Conservation (phyloP, 2,329 filamentous ascomycete genomes). For the Penicillium expansum region DNA sequence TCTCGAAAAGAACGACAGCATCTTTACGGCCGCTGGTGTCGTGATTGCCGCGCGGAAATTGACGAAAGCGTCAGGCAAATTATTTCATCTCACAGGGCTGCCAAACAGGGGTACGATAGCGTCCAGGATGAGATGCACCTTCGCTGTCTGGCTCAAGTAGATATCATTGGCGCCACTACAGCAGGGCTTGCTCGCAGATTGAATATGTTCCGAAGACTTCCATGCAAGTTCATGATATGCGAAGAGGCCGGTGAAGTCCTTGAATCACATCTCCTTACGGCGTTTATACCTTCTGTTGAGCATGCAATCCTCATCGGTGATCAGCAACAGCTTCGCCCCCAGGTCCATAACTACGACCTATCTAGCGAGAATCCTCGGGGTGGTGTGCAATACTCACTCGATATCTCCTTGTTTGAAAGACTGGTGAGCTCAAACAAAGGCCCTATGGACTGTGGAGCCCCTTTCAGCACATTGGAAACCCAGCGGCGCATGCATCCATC, state of each 20-base stretch:
- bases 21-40: neutral
- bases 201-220: constrained; percentile 44
- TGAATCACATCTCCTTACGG: constrained; percentile 43
- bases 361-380: constrained; percentile 30
- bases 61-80: neutral
- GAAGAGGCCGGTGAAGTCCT: constrained; percentile 48
- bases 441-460: constrained; percentile 25
- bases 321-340: constrained; percentile 45
- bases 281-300: constrained; percentile 42
- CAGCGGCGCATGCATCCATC: constrained; percentile 66
- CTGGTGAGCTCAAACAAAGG: constrained; percentile 37
- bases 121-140: constrained; percentile 28
- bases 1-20: neutral
- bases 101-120: neutral
- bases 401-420: constrained; percentile 54
- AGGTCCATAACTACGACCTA: constrained; percentile 39
- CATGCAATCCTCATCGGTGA: constrained; percentile 47
- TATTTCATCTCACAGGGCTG: neutral
- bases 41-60: neutral
- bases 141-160: constrained; percentile 36
- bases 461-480: constrained; percentile 49
- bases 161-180: constrained; percentile 56
- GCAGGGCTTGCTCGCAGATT: constrained; percentile 51
- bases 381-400: constrained; percentile 45
- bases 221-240: constrained; percentile 41